Percentiles rank a stretch among this genome's conserved stretches.
Evolutionary conservation across 2,329 filamentous ascomycete species (phyloP).

Genomic region (Ophiobolus disseminans): DNA sequence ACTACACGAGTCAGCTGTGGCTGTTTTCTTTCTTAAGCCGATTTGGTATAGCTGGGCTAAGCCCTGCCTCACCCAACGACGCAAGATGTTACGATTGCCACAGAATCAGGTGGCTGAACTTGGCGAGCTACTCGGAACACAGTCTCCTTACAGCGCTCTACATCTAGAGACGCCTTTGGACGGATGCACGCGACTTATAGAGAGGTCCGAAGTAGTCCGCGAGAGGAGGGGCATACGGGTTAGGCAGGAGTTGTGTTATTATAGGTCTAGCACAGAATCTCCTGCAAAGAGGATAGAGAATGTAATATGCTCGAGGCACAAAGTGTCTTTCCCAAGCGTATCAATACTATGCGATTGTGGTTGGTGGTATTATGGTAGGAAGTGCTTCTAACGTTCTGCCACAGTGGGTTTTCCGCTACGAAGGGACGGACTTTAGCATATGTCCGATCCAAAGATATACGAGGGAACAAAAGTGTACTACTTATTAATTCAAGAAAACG

Average conservation of each 20-base stretch:
- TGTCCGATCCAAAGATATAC: no score
- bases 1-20: slow-evolving; percentile 9
- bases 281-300: background rate
- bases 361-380: slow-evolving; percentile 1
- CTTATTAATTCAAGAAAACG: no score
- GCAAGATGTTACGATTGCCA: slow-evolving; percentile 2
- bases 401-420: slow-evolving; percentile 3
- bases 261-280: background rate
- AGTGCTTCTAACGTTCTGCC: slow-evolving; percentile 1
- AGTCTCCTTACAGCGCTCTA: background rate
- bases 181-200: background rate
- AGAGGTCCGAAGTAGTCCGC: background rate
- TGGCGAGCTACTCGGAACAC: slow-evolving; percentile 1
- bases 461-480: no score
- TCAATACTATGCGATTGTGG: background rate
- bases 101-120: slow-evolving; percentile 1
- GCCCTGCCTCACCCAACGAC: slow-evolving; percentile 1
- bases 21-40: slow-evolving; percentile 1
- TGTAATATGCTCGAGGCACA: background rate
- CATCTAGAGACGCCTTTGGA: background rate
- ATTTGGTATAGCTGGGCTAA: slow-evolving; percentile 6
- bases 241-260: background rate
- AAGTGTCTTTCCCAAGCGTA: slow-evolving; percentile 1
- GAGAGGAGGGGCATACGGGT: background rate
- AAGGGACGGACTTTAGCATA: no score